Conservation (phyloP, 495 filamentous ascomycete species). For the Xylaria acuta region DNA sequence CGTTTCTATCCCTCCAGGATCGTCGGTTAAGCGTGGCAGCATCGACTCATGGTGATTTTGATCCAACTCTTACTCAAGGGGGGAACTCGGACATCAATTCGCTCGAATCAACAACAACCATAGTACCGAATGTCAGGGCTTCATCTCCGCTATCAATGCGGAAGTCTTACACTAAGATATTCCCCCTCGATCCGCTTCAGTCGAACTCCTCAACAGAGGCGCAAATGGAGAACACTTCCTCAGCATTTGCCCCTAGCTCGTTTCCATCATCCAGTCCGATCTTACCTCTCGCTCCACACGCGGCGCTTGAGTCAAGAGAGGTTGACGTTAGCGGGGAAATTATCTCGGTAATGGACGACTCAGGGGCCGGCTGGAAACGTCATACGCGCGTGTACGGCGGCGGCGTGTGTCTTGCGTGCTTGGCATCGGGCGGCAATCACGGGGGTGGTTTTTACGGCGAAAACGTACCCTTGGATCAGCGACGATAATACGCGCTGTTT, state of each 20-base stretch:
- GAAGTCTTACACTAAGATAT: conserved; percentile 51
- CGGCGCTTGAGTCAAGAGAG: conserved; percentile 40
- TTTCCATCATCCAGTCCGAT: conserved; percentile 52
- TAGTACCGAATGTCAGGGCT: conserved; percentile 36
- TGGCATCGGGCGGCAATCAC: conserved; percentile 42
- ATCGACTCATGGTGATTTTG: conserved; percentile 46
- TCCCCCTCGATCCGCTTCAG: conserved; percentile 42
- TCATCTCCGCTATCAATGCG: conserved; percentile 42
- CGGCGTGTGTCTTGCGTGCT: conserved; percentile 55
- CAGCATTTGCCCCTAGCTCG: conserved; percentile 49
- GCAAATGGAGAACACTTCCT: conserved; percentile 8
- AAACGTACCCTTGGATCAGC: conserved; percentile 54
- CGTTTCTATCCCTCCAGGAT: conserved; percentile 46
- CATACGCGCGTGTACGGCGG: conserved; percentile 60
- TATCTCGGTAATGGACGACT: conserved; percentile 51
- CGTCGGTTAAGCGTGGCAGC: conserved; percentile 47
- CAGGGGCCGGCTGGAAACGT: conserved; percentile 54
- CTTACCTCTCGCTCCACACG: conserved; percentile 43
- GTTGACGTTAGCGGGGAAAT: conserved; percentile 53
- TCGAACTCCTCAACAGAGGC: conserved; percentile 1
- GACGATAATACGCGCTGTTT: conserved; percentile 41
- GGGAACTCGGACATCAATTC: conserved; percentile 48
- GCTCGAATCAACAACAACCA: conserved; percentile 39
- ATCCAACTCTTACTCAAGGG: conserved; percentile 48
- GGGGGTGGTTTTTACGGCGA: conserved; percentile 59